phyloP scores from a whole-genome alignment of 2,329 filamentous ascomycete species.

The Penicillium sp. region DNA sequence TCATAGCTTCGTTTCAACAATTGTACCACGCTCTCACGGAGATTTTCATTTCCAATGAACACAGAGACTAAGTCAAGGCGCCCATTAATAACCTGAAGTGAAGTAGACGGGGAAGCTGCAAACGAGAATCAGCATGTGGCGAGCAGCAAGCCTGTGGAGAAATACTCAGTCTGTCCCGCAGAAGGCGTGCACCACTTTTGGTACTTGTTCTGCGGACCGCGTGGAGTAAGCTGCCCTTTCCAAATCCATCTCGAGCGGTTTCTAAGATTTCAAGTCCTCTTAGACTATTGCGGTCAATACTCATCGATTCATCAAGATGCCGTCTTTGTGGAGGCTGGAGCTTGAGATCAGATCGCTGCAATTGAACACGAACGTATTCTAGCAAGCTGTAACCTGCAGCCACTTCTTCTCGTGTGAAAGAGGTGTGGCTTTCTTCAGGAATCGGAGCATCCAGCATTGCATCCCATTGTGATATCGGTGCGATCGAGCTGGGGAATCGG shows the following conservation, averaged over 20 bases:
- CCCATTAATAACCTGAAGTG: slow-evolving; percentile 70
- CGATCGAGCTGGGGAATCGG: slow-evolving; percentile 43
- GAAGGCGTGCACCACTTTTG: slow-evolving; percentile 80
- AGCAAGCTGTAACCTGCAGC: slow-evolving; percentile 77
- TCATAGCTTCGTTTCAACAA: slow-evolving; percentile 76
- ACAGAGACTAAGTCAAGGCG: slow-evolving; percentile 78
- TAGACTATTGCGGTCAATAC: slow-evolving; percentile 88
- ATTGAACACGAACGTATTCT: slow-evolving; percentile 74
- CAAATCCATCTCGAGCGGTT: slow-evolving; percentile 75
- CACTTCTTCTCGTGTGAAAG: slow-evolving; percentile 68
- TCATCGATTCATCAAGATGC: slow-evolving; percentile 74
- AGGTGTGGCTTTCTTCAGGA: slow-evolving; percentile 48
- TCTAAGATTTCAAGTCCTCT: slow-evolving; percentile 83
- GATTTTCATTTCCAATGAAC: slow-evolving; percentile 63
- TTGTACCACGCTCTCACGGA: slow-evolving; percentile 67
- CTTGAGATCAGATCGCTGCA: slow-evolving; percentile 75
- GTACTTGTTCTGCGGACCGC: slow-evolving; percentile 87
- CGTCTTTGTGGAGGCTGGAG: slow-evolving; percentile 78
- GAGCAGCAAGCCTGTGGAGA: background rate
- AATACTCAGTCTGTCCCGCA: slow-evolving; percentile 78
- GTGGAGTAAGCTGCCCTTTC: slow-evolving; percentile 82
- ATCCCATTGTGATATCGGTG: slow-evolving; percentile 64
- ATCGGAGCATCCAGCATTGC: slow-evolving; percentile 75
- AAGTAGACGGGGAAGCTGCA: slow-evolving; percentile 79
- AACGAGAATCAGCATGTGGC: slow-evolving; percentile 12